Evolutionary conservation across 2,329 filamentous ascomycete genomes (phyloP), one percentile per base, ranked within the genome.

Genomic region (Moelleriella libera): DNA sequence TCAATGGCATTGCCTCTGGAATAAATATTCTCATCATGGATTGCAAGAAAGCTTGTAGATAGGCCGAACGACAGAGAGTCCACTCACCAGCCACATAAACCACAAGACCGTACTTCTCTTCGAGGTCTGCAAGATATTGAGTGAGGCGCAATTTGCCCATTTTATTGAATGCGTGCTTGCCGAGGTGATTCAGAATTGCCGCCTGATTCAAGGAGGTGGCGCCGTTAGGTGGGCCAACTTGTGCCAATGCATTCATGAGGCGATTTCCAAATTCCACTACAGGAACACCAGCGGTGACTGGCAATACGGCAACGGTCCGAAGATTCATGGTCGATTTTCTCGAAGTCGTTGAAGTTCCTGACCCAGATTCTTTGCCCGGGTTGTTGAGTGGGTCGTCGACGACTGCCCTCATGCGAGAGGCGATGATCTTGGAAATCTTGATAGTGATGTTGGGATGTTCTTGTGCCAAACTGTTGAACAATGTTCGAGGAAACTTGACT

Each of bases 371-470:
- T 50, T 79, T 79, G 7, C 75, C 72, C 47, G 80, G 72, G 40
- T 83, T 75, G 37, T 79, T 75, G 12, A 86, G 68, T 2, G 88
- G 85, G 56, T 89, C 83, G 55, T 97, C 88, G 21, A 97, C 79
- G 40, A 96, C 68, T 41, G 86, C 78, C 51, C 90, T 76, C 92
- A 98, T 97, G 3, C 92, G 81, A 37, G 89, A 88, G 0, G 92
- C 92, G 57, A 98, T 96, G 55, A 98, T 92, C 64, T 97, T 98
- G 1, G 92, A 97, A 30, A 98, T 94, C 64, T 97, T 96, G 63
- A 98, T 97, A 0, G 92, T 97, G 58, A 98, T 98, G 42, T 88
- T 94, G 5, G 92, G 92, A 59, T 98, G 92, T 59, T 98, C 92
- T 60, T 95, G 84, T 0, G 92, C 92, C 47, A 98, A 76, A 59